Base-by-base conservation (phyloP, 306 rosid species). In the Prinsepia uniflora region DNA sequence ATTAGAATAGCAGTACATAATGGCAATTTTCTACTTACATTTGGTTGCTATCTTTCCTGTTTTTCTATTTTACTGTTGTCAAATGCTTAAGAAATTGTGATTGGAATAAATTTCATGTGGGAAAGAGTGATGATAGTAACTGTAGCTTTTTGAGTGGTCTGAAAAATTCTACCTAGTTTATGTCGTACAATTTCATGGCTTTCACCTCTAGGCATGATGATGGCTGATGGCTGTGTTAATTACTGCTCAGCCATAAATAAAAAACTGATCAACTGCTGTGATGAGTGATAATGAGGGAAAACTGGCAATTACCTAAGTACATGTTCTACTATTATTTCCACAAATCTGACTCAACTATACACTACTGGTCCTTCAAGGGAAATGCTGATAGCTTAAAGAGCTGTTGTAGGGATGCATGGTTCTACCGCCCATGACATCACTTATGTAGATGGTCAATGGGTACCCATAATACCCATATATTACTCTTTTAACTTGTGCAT, bases 171-270 rank as follows among this genome's bases (percentile, higher is more conserved):
- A n/a, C n/a, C 11, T 44, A 14, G 10, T 18, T 44, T 58, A 30
- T 10, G 63, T 67, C 5, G 34, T 17, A 36, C 10, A 58, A 34
- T 58, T 8, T 34, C 17, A 67, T 9, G 60, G 46, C 20, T 66
- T 66, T 13, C 20, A 8, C 22, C 43, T 49, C 39, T 8, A 34
- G 15, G 22, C 13, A 30, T 8, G 72, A 24, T 10, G 34, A 50
- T 50, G 17, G 67, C 67, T 63, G 34, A 58, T 58, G 69, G 36
- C n/a, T 22, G 13, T 59, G 65, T 24, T n/a, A 59, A 59, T 30
- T 20, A 60, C 65, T 41, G 20, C 22, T 1, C 53, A 4, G 22
- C 20, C 56, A 52, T 52, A 15, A n/a, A 5, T 5, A n/a, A n/a
- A 52, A 50, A 52, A 52, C n/a, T 11, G 30, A 36, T 11, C 7